Conservation (phyloP, 495 filamentous ascomycete species). For the Pyrenopolyporus hunteri region DNA sequence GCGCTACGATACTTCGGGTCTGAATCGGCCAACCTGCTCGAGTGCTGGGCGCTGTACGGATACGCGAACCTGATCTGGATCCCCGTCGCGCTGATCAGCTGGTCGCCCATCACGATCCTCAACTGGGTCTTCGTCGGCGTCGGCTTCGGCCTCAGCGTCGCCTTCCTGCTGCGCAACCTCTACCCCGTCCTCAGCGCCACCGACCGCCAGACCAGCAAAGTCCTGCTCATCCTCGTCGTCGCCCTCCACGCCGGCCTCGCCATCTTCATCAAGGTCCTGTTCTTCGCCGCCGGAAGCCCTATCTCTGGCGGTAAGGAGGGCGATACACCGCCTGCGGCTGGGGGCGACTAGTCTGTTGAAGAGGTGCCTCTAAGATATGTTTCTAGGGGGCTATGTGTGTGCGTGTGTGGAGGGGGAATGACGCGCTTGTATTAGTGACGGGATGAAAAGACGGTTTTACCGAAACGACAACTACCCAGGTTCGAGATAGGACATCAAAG, state of each 20-base stretch:
- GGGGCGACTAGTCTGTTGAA: conserved; percentile 20
- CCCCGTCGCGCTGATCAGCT: conserved; percentile 87
- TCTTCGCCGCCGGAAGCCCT: conserved; percentile 86
- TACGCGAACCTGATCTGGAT: conserved; percentile 98
- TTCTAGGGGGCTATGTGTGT: conserved; percentile 30
- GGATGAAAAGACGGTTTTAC: background rate
- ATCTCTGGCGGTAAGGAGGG: conserved; percentile 53
- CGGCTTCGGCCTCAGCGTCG: conserved; percentile 83
- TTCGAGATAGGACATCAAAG: background rate
- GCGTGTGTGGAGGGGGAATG: background rate
- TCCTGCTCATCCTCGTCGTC: conserved; percentile 83
- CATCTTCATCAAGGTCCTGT: conserved; percentile 91
- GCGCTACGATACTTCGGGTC: conserved; percentile 91
- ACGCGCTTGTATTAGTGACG: too few relatives aligned
- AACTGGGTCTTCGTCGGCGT: conserved; percentile 94
- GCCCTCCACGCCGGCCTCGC: conserved; percentile 84
- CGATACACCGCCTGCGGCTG: conserved; percentile 28
- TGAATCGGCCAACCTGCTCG: conserved; percentile 85
- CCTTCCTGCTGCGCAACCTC: conserved; percentile 89
- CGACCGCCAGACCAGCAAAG: conserved; percentile 87
- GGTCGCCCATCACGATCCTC: conserved; percentile 79
- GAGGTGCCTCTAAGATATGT: conserved; percentile 8
- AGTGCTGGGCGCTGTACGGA: conserved; percentile 93
- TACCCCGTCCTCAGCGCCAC: conserved; percentile 93
- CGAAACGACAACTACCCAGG: background rate